phyloP scores from a whole-genome alignment of 805 yeast genomes.

The Hanseniaspora nectarophila region DNA sequence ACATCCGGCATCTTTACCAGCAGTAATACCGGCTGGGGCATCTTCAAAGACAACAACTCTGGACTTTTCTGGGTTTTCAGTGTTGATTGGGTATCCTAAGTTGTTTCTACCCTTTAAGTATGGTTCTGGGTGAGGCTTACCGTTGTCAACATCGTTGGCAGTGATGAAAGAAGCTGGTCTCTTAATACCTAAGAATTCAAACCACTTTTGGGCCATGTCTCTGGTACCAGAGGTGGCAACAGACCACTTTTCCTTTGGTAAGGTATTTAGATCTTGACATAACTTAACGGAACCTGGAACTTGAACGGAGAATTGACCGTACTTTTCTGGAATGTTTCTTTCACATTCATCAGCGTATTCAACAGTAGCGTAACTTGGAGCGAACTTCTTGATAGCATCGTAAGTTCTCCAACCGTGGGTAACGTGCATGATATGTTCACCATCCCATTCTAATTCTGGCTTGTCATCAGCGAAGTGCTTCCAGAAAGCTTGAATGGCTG shows the following conservation, averaged over 20 bases:
- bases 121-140: slow-evolving; percentile 83
- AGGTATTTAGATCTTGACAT: slow-evolving; percentile 40
- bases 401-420: slow-evolving; percentile 77
- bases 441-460: slow-evolving; percentile 44
- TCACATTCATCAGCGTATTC: slow-evolving; percentile 57
- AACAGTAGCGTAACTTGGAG: slow-evolving; percentile 60
- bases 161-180: slow-evolving; percentile 69
- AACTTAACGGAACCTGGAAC: slow-evolving; percentile 66
- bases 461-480: slow-evolving; percentile 54
- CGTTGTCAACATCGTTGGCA: slow-evolving; percentile 65
- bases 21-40: slow-evolving; percentile 77
- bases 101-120: slow-evolving; percentile 46
- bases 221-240: slow-evolving; percentile 77
- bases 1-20: slow-evolving; percentile 78
- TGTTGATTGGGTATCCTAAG: slow-evolving; percentile 30
- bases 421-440: slow-evolving; percentile 57
- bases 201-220: slow-evolving; percentile 70
- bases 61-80: slow-evolving; percentile 29
- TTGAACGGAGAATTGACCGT: slow-evolving; percentile 60
- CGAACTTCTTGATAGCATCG: slow-evolving; percentile 61
- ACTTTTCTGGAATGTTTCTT: slow-evolving; percentile 55
- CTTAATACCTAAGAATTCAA: slow-evolving; percentile 47
- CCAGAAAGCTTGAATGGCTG: slow-evolving; percentile 77
- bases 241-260: slow-evolving; percentile 60
- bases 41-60: slow-evolving; percentile 67